Conservation (phyloP, 2,329 filamentous ascomycete species). For the Tolypocladium ophioglossoides region DNA sequence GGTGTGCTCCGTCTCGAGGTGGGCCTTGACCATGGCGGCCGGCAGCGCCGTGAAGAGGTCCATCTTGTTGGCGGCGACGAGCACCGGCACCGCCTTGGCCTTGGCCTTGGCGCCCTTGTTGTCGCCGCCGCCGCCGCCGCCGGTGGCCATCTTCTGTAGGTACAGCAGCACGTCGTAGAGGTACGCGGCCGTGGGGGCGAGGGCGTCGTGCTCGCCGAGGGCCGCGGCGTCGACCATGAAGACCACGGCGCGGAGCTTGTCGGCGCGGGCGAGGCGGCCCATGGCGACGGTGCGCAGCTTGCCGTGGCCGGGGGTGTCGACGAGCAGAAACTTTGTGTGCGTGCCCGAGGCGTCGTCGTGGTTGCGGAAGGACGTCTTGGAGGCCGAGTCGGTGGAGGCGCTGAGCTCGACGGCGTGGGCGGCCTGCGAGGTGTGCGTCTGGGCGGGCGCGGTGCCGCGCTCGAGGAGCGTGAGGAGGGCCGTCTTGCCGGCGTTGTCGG, state of each 20-base stretch:
- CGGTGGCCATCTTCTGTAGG: constrained; percentile 59
- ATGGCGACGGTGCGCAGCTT: constrained; percentile 73
- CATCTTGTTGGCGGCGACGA: constrained; percentile 89
- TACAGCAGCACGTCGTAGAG: constrained; percentile 80
- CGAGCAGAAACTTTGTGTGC: constrained; percentile 62
- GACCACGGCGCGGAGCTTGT: constrained; percentile 60
- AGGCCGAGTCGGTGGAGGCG: constrained; percentile 34
- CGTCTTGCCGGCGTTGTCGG: constrained; percentile 79
- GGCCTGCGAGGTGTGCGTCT: constrained; percentile 46
- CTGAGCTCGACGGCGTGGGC: constrained; percentile 44
- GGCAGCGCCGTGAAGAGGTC: constrained; percentile 92
- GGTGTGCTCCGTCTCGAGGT: constrained; percentile 71
- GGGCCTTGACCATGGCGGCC: constrained; percentile 59
- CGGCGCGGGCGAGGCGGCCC: constrained; percentile 30
- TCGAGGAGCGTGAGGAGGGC: constrained; percentile 68
- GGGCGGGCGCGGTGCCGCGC: constrained; percentile 33
- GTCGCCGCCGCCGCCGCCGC: background rate
- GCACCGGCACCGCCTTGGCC: constrained; percentile 48
- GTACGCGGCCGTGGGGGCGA: constrained; percentile 70
- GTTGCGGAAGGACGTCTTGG: constrained; percentile 37
- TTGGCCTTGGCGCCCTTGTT: constrained; percentile 23
- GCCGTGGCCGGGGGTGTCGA: constrained; percentile 91
- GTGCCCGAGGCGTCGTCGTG: constrained; percentile 43
- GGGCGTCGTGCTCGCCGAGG: constrained; percentile 44
- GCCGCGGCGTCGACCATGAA: constrained; percentile 83